Percentiles rank a stretch among this genome's conserved stretches.
phyloP scores from a whole-genome alignment of 208 protist species.

The Trypanosoma boissoni region DNA sequence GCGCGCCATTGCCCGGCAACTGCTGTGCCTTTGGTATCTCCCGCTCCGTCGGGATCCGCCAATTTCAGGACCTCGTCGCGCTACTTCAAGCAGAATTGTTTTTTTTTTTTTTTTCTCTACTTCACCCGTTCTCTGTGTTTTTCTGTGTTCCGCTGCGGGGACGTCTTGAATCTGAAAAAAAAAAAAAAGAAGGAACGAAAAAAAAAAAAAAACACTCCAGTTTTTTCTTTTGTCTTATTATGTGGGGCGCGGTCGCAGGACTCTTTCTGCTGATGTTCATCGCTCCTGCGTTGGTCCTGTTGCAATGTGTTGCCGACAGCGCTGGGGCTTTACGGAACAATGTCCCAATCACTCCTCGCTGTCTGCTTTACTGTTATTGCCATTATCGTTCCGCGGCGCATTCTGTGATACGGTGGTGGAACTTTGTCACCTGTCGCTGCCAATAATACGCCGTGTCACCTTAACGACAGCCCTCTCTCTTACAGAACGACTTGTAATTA shows the following conservation, averaged over 20 bases:
- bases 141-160: not conserved
- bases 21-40: too few species aligned
- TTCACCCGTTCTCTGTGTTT: constrained; percentile 5
- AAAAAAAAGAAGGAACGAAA: too few species aligned
- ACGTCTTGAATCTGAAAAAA: not conserved
- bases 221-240: constrained; percentile 4
- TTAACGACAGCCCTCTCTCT: constrained; percentile 5
- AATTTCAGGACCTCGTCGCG: not conserved
- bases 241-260: not conserved
- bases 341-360: not conserved
- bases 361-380: not conserved
- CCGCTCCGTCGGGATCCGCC: not conserved
- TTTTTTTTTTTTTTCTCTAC: constrained; percentile 3
- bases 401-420: constrained; percentile 4
- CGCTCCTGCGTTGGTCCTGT: not conserved
- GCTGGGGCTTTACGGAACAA: not conserved
- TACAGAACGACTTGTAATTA: not conserved
- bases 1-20: too few species aligned
- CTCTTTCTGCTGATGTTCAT: not conserved
- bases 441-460: constrained; percentile 2
- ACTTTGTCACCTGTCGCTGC: constrained; percentile 3
- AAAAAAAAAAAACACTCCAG: too few species aligned
- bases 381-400: not conserved
- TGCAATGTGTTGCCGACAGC: not conserved
- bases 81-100: not conserved